phyloP scores from a whole-genome alignment of 495 filamentous ascomycete genomes.

The Geoglossum glabrum region DNA sequence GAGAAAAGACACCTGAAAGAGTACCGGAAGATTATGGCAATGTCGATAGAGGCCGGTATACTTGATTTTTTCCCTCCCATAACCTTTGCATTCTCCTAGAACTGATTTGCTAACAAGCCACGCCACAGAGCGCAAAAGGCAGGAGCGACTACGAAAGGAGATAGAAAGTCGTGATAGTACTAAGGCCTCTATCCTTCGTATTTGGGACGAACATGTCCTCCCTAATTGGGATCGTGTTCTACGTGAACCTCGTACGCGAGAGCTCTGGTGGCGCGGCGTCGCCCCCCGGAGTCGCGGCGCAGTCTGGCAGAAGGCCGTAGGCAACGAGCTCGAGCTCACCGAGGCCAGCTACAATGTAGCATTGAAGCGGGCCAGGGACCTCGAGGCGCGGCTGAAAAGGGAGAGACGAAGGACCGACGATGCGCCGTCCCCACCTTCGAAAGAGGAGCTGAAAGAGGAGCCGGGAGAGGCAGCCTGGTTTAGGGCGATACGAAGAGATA shows the following conservation, averaged over 20 bases:
- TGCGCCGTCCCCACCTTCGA: neutral
- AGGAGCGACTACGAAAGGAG: conserved; percentile 27
- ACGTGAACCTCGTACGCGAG: conserved; percentile 53
- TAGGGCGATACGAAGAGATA: conserved; percentile 47
- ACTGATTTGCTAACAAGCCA: conserved; percentile 26
- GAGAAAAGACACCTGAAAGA: conserved; percentile 80
- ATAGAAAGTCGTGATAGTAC: conserved; percentile 44
- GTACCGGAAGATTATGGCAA: conserved; percentile 84
- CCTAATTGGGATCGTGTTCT: conserved; percentile 69
- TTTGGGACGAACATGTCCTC: conserved; percentile 78
- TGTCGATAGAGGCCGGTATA: conserved; percentile 49
- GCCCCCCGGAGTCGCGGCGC: conserved; percentile 56
- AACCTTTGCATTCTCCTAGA: neutral
- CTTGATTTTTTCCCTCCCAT: neutral
- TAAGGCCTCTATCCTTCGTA: conserved; percentile 37
- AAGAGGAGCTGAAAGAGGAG: conserved; percentile 25
- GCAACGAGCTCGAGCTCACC: conserved; percentile 67
- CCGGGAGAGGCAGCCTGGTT: conserved; percentile 43
- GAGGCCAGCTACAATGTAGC: conserved; percentile 62
- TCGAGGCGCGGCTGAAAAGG: conserved; percentile 28
- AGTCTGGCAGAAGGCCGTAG: conserved; percentile 76
- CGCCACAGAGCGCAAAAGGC: conserved; percentile 26
- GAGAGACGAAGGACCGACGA: conserved; percentile 10
- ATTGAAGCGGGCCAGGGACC: conserved; percentile 47
- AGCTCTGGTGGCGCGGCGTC: conserved; percentile 89